These are phyloP conservation scores for Aureobasidium pullulans DNA, from an alignment of 2,329 filamentous ascomycete species.

Conservation along the genomic window DNA sequence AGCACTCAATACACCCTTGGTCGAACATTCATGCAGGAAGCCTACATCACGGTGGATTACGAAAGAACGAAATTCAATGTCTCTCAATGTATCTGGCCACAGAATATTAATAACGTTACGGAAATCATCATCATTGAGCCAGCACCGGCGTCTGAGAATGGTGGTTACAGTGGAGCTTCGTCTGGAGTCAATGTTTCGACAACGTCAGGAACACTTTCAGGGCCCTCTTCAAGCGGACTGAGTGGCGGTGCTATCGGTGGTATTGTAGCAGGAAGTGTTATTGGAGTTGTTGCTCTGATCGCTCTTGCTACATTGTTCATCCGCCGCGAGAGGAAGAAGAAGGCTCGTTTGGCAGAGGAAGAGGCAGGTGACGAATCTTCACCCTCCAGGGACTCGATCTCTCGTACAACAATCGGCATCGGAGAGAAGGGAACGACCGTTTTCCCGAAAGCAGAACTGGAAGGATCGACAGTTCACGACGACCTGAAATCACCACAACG, in stretches of 20 bases:
- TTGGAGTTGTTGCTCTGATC: slow-evolving; percentile 17
- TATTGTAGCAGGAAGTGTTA: slow-evolving; percentile 35
- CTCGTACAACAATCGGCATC: slow-evolving; percentile 6
- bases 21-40: slow-evolving; percentile 62
- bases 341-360: not conserved
- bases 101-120: slow-evolving; percentile 17
- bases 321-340: slow-evolving; percentile 17
- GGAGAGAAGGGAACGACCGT: slow-evolving; percentile 20
- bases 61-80: slow-evolving; percentile 41
- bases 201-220: not conserved
- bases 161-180: not conserved
- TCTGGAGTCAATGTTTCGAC: not conserved
- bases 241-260: slow-evolving; percentile 37
- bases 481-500: not conserved
- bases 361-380: slow-evolving; percentile 14
- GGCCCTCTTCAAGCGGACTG: slow-evolving; percentile 17
- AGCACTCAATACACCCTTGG: slow-evolving; percentile 55
- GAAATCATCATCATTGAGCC: slow-evolving; percentile 24
- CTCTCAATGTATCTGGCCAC: slow-evolving; percentile 29
- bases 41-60: slow-evolving; percentile 45
- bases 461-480: slow-evolving; percentile 22
- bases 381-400: slow-evolving; percentile 6
- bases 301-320: slow-evolving; percentile 28
- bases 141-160: slow-evolving; percentile 5
- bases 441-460: slow-evolving; percentile 41